phyloP scores from a whole-genome alignment of 345 rosid genomes.

The Linum trigynum region DNA sequence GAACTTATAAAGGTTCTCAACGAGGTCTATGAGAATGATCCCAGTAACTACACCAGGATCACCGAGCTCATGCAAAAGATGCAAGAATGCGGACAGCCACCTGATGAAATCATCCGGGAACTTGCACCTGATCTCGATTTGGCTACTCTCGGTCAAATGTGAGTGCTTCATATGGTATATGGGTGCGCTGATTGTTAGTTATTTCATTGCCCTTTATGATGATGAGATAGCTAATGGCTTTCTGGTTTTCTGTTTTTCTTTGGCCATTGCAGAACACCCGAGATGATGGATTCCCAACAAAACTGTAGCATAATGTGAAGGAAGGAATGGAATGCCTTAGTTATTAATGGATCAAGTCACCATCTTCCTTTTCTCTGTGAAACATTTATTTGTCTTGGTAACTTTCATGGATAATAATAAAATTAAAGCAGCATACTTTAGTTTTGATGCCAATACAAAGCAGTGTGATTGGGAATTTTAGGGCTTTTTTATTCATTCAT shows the following conservation, averaged over 20 bases:
- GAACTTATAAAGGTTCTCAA: slow-evolving; percentile 72
- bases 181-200: too few relatives aligned
- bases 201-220: too few relatives aligned
- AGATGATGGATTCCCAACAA: slow-evolving; percentile 59
- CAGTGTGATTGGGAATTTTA: too few relatives aligned
- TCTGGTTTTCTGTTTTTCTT: background rate
- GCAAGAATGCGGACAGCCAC: slow-evolving; percentile 99
- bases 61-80: slow-evolving; percentile 94
- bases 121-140: slow-evolving; percentile 81
- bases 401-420: background rate
- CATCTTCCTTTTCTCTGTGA: background rate
- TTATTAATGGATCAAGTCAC: background rate
- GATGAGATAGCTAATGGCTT: background rate
- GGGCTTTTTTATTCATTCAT: too few relatives aligned
- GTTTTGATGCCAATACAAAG: too few relatives aligned
- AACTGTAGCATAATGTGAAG: slow-evolving; percentile 78
- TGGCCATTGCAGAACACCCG: slow-evolving; percentile 25
- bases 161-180: slow-evolving; percentile 25
- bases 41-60: slow-evolving; percentile 62
- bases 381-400: background rate
- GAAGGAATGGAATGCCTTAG: background rate
- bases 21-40: slow-evolving; percentile 74
- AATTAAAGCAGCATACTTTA: too few relatives aligned
- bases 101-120: slow-evolving; percentile 83
- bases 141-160: slow-evolving; percentile 70